These are phyloP conservation scores for Prototheca stagnorum DNA, from an alignment of 163 green algal species.

Conservation along the genomic window DNA sequence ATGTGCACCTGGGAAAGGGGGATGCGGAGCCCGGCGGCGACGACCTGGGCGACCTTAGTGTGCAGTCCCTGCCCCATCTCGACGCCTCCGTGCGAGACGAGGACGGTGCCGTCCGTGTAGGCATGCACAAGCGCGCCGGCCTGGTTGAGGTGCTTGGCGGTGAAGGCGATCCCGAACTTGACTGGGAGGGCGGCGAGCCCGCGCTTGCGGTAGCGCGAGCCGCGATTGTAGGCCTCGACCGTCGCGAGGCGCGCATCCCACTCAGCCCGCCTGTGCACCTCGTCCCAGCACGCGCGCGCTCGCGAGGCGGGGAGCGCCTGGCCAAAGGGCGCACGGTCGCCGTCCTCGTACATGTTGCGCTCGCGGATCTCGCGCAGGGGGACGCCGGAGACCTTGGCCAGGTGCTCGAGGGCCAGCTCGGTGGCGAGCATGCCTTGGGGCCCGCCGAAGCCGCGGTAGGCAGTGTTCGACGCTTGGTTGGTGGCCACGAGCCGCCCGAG, in stretches of 20 bases:
- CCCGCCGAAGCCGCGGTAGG: constrained; percentile 87
- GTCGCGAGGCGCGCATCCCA: constrained; percentile 15
- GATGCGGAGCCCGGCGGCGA: constrained; percentile 57
- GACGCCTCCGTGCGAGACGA: constrained; percentile 86
- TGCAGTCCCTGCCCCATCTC: constrained; percentile 97
- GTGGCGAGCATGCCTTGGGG: constrained; percentile 70
- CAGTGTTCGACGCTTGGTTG: constrained; percentile 80
- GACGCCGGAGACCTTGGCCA: constrained; percentile 38
- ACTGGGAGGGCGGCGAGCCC: constrained; percentile 73
- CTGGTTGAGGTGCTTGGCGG: constrained; percentile 60
- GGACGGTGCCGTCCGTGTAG: constrained; percentile 81
- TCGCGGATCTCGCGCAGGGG: constrained; percentile 24
- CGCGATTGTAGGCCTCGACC: constrained; percentile 41
- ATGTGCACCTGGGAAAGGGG: constrained; percentile 69
- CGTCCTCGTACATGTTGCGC: constrained; percentile 71
- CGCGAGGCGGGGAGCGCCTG: constrained; percentile 50
- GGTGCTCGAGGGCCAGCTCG: constrained; percentile 73
- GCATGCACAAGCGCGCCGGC: constrained; percentile 82
- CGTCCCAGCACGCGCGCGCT: constrained; percentile 47
- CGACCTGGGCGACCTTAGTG: constrained; percentile 87
- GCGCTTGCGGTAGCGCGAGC: constrained; percentile 64
- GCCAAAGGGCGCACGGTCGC: constrained; percentile 62
- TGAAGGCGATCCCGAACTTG: constrained; percentile 96
- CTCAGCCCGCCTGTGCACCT: constrained; percentile 11
- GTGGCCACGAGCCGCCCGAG: constrained; percentile 64